Base-by-base conservation (phyloP, 768 basidiomycete species). In the Podaxis carcinomalis region DNA sequence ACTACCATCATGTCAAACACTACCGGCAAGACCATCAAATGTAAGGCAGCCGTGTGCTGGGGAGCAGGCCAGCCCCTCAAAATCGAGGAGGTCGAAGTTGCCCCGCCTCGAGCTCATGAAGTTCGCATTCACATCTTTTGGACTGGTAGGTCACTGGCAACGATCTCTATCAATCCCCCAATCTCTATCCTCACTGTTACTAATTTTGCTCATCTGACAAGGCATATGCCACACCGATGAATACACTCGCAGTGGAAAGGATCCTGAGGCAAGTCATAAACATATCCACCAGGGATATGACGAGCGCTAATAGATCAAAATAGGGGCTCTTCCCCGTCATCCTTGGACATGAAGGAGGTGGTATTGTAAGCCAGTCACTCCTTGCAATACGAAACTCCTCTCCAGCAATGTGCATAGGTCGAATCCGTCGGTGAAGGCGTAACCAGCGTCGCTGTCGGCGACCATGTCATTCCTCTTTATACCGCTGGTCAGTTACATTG, bases 221-320 rank as follows among this genome's bases (percentile, higher is more conserved):
- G 90, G 90, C 63, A 90, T 99, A 72, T 99, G 97, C 77, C 95
- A 98, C 75, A 98, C 96, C 69, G 95, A 98, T 69, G 95, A 95
- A 71, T 98, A 95, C 78, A 95, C 94, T 63, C 88, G 95, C 71
- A 95, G 93, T 72, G 95, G 95, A 59, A 90, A 90, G 74, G 96
- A 99, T 73, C 87, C 95, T 46, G 97, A 98, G 84, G 95, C 90
- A 72, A 56, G 69, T 64, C 25, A 10, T 28, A 11, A 46, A 35
- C 14, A 37, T 57, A 4, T 16, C 28, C 5, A 54, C 37, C 56
- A 13, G 25, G 47, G 42, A 42, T 51, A 42, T 44, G 4, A 4
- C 57, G 21, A 23, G 42, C 54, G 32, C 50, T 63, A 42, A 63
- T 56, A 50, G 56, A 58, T 60, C 60, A 53, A 27, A 56, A 39